Evolutionary conservation across 1,284 basidiomycete species (phyloP).

Genomic region (Vanrija sp.): DNA sequence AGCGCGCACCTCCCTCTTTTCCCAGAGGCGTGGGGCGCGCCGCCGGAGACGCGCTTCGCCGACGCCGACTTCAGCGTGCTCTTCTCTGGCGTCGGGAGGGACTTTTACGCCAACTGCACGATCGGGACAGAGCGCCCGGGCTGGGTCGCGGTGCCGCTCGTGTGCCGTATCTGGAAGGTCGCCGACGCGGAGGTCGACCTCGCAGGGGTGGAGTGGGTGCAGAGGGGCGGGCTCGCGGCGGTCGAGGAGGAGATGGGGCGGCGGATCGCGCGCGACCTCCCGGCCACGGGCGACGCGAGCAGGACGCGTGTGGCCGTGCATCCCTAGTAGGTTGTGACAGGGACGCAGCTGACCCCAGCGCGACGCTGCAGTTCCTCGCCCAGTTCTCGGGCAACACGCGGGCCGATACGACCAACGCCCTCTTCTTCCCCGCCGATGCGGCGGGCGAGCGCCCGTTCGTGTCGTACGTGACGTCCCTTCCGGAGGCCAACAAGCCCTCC

Average conservation of each 20-base stretch:
- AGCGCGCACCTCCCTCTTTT: constrained; percentile 18
- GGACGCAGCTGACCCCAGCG: background rate
- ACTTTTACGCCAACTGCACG: constrained; percentile 30
- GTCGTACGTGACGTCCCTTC: background rate
- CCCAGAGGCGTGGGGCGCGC: constrained; percentile 23
- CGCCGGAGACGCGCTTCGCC: constrained; percentile 12
- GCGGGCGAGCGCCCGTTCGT: constrained; percentile 1
- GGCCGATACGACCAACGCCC: background rate
- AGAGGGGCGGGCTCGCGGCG: background rate
- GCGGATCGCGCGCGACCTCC: background rate
- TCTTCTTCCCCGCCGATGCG: background rate
- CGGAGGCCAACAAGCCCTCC: background rate
- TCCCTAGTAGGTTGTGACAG: background rate
- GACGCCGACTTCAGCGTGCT: constrained; percentile 28
- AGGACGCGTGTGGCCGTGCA: constrained; percentile 1
- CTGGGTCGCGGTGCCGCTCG: background rate
- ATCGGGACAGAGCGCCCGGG: constrained; percentile 2
- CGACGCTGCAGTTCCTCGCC: background rate
- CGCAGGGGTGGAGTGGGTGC: constrained; percentile 1
- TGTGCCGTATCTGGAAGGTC: background rate
- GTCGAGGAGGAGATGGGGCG: background rate
- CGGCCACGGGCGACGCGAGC: background rate
- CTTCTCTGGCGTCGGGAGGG: constrained; percentile 32
- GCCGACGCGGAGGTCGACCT: background rate
- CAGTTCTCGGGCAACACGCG: background rate